A percentile compares a stretch with the other conserved stretches of the same genome.
phyloP scores from a whole-genome alignment of 2,329 filamentous ascomycete genomes.

The Apiospora malaysiana region DNA sequence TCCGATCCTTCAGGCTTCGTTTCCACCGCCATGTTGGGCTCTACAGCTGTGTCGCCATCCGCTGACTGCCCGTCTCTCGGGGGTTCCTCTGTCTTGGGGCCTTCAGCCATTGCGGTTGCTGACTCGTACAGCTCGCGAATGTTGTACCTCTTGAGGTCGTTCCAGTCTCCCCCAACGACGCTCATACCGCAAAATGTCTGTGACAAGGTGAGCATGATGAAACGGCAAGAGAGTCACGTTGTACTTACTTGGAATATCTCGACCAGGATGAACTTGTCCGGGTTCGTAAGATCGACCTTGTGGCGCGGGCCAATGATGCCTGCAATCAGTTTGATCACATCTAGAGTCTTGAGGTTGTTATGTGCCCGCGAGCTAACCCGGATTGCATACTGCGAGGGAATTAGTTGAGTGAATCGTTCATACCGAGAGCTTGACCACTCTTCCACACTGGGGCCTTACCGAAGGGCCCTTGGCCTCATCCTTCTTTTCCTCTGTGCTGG shows the following conservation, averaged over 20 bases:
- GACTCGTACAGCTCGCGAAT: constrained; percentile 72
- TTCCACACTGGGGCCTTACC: constrained; percentile 43
- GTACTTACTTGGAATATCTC: constrained; percentile 76
- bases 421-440: neutral
- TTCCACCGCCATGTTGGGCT: neutral
- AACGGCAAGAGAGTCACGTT: constrained; percentile 4
- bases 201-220: constrained; percentile 24
- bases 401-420: neutral
- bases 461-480: constrained; percentile 39
- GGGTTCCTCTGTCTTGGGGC: constrained; percentile 22
- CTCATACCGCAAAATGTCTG: constrained; percentile 80
- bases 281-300: constrained; percentile 78
- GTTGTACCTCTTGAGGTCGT: constrained; percentile 78
- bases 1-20: constrained; percentile 5
- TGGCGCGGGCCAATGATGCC: constrained; percentile 68
- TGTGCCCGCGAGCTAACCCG: constrained; percentile 79
- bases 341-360: constrained; percentile 68
- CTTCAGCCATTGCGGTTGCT: constrained; percentile 30
- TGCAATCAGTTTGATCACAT: constrained; percentile 75
- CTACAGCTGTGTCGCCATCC: neutral
- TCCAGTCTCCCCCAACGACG: constrained; percentile 77
- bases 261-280: constrained; percentile 79
- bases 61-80: neutral
- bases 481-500: constrained; percentile 25
- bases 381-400: constrained; percentile 74